These are phyloP conservation scores for Aspergillus sp. DNA, from an alignment of 2,329 filamentous ascomycete genomes.

Conservation along the genomic window DNA sequence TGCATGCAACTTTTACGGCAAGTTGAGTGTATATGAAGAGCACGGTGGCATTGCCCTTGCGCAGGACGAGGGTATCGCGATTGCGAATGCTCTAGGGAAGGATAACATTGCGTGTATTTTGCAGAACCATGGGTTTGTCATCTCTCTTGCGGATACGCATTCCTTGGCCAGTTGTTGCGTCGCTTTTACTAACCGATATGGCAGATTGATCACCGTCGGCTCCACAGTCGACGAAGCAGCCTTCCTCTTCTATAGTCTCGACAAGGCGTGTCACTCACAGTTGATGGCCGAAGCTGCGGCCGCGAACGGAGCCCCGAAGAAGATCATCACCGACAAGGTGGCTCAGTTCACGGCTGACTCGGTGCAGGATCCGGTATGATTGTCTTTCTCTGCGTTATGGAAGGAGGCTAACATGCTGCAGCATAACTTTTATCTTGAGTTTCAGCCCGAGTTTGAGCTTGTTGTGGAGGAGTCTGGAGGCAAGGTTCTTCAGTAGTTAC, in stretches of 20 bases:
- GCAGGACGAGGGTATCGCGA: slow-evolving; percentile 39
- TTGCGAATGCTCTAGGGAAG: slow-evolving; percentile 39
- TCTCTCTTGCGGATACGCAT: background rate
- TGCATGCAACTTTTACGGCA: slow-evolving; percentile 40
- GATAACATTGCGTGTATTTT: slow-evolving; percentile 43
- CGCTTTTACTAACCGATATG: background rate
- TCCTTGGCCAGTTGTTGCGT: slow-evolving; percentile 14
- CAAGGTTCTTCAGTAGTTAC: slow-evolving; percentile 25
- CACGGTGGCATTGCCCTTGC: slow-evolving; percentile 44
- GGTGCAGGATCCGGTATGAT: slow-evolving; percentile 36
- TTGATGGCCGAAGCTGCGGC: slow-evolving; percentile 43
- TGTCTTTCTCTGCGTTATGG: background rate
- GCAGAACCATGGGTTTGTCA: slow-evolving; percentile 41
- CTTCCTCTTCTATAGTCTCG: slow-evolving; percentile 41
- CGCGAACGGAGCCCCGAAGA: slow-evolving; percentile 38
- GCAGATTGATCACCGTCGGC: slow-evolving; percentile 41
- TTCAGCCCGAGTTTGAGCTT: slow-evolving; percentile 40
- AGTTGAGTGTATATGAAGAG: slow-evolving; percentile 38
- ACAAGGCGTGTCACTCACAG: slow-evolving; percentile 43
- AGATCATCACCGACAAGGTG: slow-evolving; percentile 33
- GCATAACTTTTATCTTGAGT: slow-evolving; percentile 42
- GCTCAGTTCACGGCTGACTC: slow-evolving; percentile 36
- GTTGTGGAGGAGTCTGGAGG: slow-evolving; percentile 40
- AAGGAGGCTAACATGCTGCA: slow-evolving; percentile 16
- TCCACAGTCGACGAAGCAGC: slow-evolving; percentile 43